Conservation (phyloP, 2,329 filamentous ascomycete species). For the Fusarium sp. region DNA sequence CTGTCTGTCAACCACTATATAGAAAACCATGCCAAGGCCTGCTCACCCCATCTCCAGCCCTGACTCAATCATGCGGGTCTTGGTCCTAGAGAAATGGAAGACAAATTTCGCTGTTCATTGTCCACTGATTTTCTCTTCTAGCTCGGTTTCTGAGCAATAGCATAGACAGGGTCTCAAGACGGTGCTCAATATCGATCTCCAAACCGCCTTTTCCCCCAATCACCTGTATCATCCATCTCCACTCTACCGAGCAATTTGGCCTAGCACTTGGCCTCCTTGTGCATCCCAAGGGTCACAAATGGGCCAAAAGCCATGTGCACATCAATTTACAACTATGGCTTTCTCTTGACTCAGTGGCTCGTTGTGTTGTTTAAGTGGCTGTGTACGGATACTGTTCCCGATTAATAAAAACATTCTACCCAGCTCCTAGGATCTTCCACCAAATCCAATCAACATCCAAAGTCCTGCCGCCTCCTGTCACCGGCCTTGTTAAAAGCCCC, state of each 20-base stretch:
- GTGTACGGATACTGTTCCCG: slow-evolving; percentile 2
- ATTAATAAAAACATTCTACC: slow-evolving; percentile 29
- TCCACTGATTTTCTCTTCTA: slow-evolving; percentile 29
- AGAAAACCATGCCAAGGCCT: slow-evolving; percentile 22
- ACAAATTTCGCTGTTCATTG: slow-evolving; percentile 36
- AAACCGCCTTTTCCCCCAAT: slow-evolving; percentile 32
- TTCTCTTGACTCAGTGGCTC: not conserved
- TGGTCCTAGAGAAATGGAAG: slow-evolving; percentile 7
- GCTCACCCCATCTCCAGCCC: slow-evolving; percentile 26
- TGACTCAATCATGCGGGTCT: slow-evolving; percentile 36
- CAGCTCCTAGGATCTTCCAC: slow-evolving; percentile 11
- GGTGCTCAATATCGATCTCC: slow-evolving; percentile 42
- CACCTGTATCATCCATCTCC: slow-evolving; percentile 19
- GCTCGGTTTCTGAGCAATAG: not conserved
- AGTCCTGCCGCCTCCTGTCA: slow-evolving; percentile 28
- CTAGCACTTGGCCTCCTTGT: slow-evolving; percentile 26
- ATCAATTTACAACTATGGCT: slow-evolving; percentile 1
- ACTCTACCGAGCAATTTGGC: slow-evolving; percentile 30
- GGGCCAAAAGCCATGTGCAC: slow-evolving; percentile 21
- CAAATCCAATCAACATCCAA: slow-evolving; percentile 33
- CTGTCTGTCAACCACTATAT: slow-evolving; percentile 14
- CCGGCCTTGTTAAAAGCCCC: slow-evolving; percentile 34
- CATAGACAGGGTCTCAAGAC: slow-evolving; percentile 30
- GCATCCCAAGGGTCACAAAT: slow-evolving; percentile 1
- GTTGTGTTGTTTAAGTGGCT: slow-evolving; percentile 14